Evolutionary conservation across 495 filamentous ascomycete species (phyloP).

Genomic region (Penicillium flavigenum): DNA sequence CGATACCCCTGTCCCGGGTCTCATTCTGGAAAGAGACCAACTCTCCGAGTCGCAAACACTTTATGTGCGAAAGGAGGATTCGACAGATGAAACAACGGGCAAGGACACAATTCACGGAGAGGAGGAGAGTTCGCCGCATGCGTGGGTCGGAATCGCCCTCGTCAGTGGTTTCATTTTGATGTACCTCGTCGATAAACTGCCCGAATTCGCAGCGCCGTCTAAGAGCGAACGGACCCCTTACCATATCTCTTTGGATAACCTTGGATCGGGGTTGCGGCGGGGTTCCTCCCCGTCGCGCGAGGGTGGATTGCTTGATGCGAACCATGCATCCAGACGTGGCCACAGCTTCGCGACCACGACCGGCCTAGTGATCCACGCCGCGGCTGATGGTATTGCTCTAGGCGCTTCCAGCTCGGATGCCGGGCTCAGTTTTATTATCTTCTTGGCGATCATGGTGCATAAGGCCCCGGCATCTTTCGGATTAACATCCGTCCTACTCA

Average conservation of each 20-base stretch:
- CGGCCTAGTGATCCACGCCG: slow-evolving; percentile 92
- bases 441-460: slow-evolving; percentile 94
- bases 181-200: slow-evolving; percentile 92
- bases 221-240: slow-evolving; percentile 55
- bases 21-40: slow-evolving; percentile 20
- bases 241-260: slow-evolving; percentile 80
- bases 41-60: slow-evolving; percentile 17
- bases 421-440: slow-evolving; percentile 82
- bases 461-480: slow-evolving; percentile 97
- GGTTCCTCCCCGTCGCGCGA: slow-evolving; percentile 50
- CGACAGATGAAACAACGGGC: slow-evolving; percentile 43
- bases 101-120: slow-evolving; percentile 27
- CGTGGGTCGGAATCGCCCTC: slow-evolving; percentile 80
- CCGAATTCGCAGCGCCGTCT: slow-evolving; percentile 62
- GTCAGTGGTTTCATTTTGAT: slow-evolving; percentile 91
- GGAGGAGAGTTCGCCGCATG: slow-evolving; percentile 56
- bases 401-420: slow-evolving; percentile 78
- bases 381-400: slow-evolving; percentile 94
- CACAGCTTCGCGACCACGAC: slow-evolving; percentile 73
- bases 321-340: slow-evolving; percentile 28
- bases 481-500: slow-evolving; percentile 81
- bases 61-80: slow-evolving; percentile 30
- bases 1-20: slow-evolving; percentile 18
- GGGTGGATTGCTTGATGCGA: slow-evolving; percentile 39
- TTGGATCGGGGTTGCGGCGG: slow-evolving; percentile 57